Percentiles rank a stretch among this genome's conserved stretches.
Conservation (phyloP, 177 flowering plant species). For the Telopea speciosissima region DNA sequence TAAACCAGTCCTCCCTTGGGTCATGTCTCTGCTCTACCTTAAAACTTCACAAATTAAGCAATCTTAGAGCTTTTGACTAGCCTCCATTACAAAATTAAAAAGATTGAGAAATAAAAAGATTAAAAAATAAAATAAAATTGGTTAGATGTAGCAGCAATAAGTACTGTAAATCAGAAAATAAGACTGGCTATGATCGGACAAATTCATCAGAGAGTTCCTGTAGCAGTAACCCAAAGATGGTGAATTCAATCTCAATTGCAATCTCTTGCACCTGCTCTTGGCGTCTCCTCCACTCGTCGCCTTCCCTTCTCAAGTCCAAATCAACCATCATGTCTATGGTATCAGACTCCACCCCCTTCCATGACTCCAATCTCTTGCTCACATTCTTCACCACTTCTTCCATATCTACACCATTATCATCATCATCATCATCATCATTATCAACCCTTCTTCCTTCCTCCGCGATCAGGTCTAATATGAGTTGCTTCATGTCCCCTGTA, state of each 20-base stretch:
- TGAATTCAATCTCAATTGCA: slow-evolving; percentile 40
- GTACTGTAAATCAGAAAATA: too few species aligned
- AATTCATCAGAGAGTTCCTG: slow-evolving; percentile 51
- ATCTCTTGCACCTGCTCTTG: slow-evolving; percentile 32
- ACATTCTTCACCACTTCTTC: slow-evolving; percentile 36
- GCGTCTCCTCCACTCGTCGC: slow-evolving; percentile 40
- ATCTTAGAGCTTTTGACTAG: not conserved
- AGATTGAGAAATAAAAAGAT: not conserved
- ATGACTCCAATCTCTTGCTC: slow-evolving; percentile 49
- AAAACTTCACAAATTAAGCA: not conserved
- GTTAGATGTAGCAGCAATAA: not conserved
- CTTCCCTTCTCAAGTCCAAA: slow-evolving; percentile 50
- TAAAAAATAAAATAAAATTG: too few species aligned
- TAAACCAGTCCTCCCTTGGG: not conserved
- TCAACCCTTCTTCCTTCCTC: slow-evolving; percentile 34
- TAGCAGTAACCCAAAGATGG: slow-evolving; percentile 41
- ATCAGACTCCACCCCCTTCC: slow-evolving; percentile 57
- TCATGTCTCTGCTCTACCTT: not conserved
- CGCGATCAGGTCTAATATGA: slow-evolving; percentile 47
- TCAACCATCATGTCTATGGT: slow-evolving; percentile 91
- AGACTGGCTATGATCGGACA: not conserved
- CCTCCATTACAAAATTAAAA: not conserved
- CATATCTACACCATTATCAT: not conserved
- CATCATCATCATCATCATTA: too few species aligned
- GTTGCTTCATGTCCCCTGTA: slow-evolving; percentile 45